Evolutionary conservation across 2,329 filamentous ascomycete genomes (phyloP), one percentile per base, ranked within the genome.

Genomic region (Fusarium continuum): DNA sequence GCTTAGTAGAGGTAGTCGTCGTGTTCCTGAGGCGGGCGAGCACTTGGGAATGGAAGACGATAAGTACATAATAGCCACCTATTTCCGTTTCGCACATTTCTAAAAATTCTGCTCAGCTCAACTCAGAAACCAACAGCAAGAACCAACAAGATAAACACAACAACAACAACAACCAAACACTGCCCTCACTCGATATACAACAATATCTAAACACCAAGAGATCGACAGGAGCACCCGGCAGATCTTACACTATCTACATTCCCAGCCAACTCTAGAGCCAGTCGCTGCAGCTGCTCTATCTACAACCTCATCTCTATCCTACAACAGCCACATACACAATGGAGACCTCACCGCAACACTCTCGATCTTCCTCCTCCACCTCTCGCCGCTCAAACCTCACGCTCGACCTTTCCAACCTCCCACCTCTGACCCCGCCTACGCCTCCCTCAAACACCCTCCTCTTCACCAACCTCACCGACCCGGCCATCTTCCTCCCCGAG

Each of bases 361-460:
- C 77, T 26, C 75, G 77, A 29, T 78, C 78, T 20, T 83, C 83
- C 10, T 83, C 82, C 46, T 74, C 75, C 59, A 76, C 79, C 40
- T 83, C 80, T 48, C 76, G 75, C 66, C 78, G 78, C 58, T 77
- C 71, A 65, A 76, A 83, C 69, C 85, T 92, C 54, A 88, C 87
- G 19, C 84, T 95, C 71, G 91, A 94, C 73, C 85, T 94, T 39
- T 90, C 89, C 61, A 85, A 82, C 72, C 79, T 94, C 35, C 91
- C 91, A 44, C 85, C 89, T 29, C 82, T 91, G 51, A 81, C 82
- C 35, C 84, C 87, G 73, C 91, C 91, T n/a, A 88, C 90, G 22
- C 86, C 88, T 50, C 89, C 91, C 6, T 91, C 89, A 67, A 95
- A 95, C 80, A 95, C 91, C 0, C 87, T 95, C 53, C 86, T 95